Evolutionary conservation across 805 yeast species (phyloP).

Genomic region (Lipomyces mesembrius): DNA sequence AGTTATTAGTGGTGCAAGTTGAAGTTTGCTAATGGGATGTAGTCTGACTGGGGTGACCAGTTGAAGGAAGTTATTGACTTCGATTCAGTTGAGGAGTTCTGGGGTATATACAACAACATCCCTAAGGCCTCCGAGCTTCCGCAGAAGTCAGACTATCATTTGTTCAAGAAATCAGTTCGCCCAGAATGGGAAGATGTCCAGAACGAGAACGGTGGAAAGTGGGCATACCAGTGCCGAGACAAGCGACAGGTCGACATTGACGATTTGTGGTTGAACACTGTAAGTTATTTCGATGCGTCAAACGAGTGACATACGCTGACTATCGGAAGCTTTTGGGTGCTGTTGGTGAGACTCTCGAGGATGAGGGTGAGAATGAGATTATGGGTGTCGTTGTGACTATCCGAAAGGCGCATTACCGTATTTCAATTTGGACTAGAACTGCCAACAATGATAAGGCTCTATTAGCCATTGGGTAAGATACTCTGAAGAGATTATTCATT

Average conservation of each 20-base stretch:
- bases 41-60: slow-evolving; percentile 88
- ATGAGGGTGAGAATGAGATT: slow-evolving; percentile 78
- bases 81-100: slow-evolving; percentile 95
- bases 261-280: slow-evolving; percentile 88
- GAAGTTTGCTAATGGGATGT: neutral
- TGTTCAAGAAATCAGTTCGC: slow-evolving; percentile 89
- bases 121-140: slow-evolving; percentile 93
- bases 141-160: slow-evolving; percentile 88
- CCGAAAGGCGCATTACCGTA: slow-evolving; percentile 78
- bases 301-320: neutral
- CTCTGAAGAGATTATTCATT: neutral
- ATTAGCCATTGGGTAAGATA: slow-evolving; percentile 55
- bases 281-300: slow-evolving; percentile 15
- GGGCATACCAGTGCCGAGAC: slow-evolving; percentile 78
- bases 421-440: slow-evolving; percentile 92
- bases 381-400: slow-evolving; percentile 92
- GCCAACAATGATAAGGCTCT: slow-evolving; percentile 61
- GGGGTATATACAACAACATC: slow-evolving; percentile 95
- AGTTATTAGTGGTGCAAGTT: neutral
- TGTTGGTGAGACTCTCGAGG: slow-evolving; percentile 93
- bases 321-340: slow-evolving; percentile 64
- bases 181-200: slow-evolving; percentile 98
- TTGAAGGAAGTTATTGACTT: slow-evolving; percentile 91
- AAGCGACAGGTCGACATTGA: slow-evolving; percentile 65
- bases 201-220: slow-evolving; percentile 91